Conservation (phyloP, 208 protist genomes). For the Trypanosoma cruzi region DNA sequence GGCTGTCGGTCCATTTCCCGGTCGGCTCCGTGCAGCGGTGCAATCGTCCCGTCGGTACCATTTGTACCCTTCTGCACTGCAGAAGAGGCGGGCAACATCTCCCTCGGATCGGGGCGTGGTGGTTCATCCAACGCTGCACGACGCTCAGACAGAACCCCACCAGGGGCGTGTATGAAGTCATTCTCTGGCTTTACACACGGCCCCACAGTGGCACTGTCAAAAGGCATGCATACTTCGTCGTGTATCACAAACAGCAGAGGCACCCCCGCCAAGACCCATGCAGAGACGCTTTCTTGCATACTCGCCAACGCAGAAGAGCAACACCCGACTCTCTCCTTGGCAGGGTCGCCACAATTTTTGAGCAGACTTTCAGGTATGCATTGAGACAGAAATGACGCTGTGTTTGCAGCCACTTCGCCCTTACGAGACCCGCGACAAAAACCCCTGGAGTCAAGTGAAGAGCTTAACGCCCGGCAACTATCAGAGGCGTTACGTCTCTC, state of each 20-base stretch:
- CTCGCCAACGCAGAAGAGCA: neutral
- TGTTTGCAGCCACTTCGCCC: neutral
- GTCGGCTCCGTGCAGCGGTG: neutral
- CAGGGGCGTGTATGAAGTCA: neutral
- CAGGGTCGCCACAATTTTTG: neutral
- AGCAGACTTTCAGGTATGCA: neutral
- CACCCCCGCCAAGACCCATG: constrained; percentile 12
- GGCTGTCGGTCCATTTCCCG: neutral
- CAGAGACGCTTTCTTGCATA: neutral
- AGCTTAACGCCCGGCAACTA: neutral
- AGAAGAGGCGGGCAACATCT: neutral
- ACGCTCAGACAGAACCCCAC: neutral
- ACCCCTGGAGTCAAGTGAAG: neutral
- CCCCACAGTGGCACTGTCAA: neutral
- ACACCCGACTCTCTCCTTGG: neutral
- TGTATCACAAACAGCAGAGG: constrained; percentile 28
- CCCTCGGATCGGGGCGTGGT: neutral
- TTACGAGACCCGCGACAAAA: neutral
- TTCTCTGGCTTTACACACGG: neutral
- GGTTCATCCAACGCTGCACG: neutral
- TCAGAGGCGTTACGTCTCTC: neutral
- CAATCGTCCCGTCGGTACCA: neutral
- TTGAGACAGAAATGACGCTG: neutral
- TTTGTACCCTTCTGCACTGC: neutral
- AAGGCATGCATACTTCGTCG: neutral